Evolutionary conservation across 768 basidiomycete genomes (phyloP), one percentile per base, ranked within the genome.

Genomic region (Coprinopsis cinerea): DNA sequence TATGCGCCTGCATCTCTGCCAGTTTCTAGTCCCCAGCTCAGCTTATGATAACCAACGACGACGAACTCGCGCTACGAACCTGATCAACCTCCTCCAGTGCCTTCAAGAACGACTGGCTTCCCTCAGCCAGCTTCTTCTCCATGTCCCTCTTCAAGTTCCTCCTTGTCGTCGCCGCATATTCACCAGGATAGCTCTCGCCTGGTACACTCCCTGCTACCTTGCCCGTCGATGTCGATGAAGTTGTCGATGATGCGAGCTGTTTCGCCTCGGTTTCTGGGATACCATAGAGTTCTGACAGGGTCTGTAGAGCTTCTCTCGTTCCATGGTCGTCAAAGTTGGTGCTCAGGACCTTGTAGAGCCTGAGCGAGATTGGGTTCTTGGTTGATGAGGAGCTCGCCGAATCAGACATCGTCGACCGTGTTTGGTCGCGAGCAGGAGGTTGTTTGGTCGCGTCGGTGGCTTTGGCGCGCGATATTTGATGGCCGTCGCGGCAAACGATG

Each of bases 81-180:
- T 89, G 76, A 69, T 97, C 89, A 28, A 98, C 92, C 56, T 92
- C 84, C 18, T 82, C 82, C 54, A 98, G 86, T 0, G 88, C 92
- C 23, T 78, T 76, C 48, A 98, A 63, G 63, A 99, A 96, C 55
- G 81, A 79, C 40, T 77, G 75, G 56, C 92, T 93, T 4, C 90
- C 90, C 47, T 87, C 81, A 0, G 86, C 81, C 39, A 97, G 73
- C 63, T 82, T 87, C 43, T 70, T 74, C 62, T 98, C 93, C 63
- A 95, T 81, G 63, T 97, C 93, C 53, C 84, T 74, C 37, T 88
- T 78, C 47, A 97, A 72, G 59, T 84, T 81, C 62, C 85, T 89
- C 47, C 92, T 74, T 22, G 88, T 92, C 42, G 78, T 73, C 3
- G 80, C 77, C 0, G 90, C 90, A 1, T 77, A 76, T 53, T 87